These are phyloP conservation scores for Lecanicillium sp. DNA, from an alignment of 2,329 filamentous ascomycete species.

Conservation along the genomic window DNA sequence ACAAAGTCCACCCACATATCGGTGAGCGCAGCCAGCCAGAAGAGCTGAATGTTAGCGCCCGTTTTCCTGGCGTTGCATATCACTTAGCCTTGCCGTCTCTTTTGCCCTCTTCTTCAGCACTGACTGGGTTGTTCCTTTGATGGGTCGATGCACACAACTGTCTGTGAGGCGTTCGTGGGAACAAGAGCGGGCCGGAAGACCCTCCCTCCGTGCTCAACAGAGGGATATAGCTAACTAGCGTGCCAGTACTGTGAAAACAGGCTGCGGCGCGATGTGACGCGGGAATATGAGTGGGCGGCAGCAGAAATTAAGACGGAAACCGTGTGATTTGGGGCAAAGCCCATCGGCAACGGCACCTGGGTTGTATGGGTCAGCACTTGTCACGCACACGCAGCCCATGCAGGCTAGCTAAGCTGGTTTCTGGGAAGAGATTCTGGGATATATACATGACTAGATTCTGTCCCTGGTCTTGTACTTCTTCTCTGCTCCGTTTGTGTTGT, in stretches of 20 bases:
- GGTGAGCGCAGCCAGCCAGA: background rate
- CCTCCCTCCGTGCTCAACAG: too few species aligned
- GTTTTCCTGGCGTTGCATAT: background rate
- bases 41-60: slow-evolving; percentile 1
- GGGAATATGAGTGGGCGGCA: slow-evolving; percentile 3
- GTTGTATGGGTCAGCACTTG: background rate
- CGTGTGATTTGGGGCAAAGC: background rate
- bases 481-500: background rate
- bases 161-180: background rate
- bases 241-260: too few species aligned
- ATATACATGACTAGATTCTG: background rate
- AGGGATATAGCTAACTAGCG: too few species aligned
- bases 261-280: background rate
- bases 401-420: background rate
- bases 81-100: background rate
- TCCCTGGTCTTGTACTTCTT: background rate
- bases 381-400: background rate
- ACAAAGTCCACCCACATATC: background rate
- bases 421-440: slow-evolving; percentile 2
- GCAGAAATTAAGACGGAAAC: background rate
- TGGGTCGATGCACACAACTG: too few species aligned
- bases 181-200: too few species aligned
- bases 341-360: background rate
- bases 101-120: too few species aligned
- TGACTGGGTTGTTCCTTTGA: too few species aligned